Evolutionary conservation across 805 yeast genomes (phyloP).

Genomic region (Blastobotrys attinorum): DNA sequence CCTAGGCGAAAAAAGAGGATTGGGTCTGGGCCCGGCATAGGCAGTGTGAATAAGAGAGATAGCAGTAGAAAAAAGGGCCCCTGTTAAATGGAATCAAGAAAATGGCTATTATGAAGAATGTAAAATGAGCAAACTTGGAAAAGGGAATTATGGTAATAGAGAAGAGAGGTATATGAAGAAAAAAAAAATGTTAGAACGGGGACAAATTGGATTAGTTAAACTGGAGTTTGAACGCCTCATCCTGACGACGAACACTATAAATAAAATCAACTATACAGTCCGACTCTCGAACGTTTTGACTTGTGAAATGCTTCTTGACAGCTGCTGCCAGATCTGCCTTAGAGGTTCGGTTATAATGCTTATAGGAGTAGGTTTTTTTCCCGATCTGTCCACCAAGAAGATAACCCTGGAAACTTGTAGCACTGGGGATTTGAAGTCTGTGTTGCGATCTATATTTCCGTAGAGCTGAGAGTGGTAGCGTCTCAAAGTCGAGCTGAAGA

Average conservation of each 20-base stretch:
- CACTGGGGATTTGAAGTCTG: slow-evolving; percentile 44
- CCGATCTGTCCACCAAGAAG: slow-evolving; percentile 68
- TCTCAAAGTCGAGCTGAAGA: slow-evolving; percentile 49
- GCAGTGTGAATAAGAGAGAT: too few species aligned
- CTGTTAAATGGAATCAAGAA: too few species aligned
- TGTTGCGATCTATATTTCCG: slow-evolving; percentile 61
- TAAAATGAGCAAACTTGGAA: background rate
- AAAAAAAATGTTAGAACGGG: slow-evolving; percentile 1
- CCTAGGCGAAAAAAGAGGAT: too few species aligned
- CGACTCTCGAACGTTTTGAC: slow-evolving; percentile 59
- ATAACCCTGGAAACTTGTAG: slow-evolving; percentile 62
- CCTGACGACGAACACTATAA: slow-evolving; percentile 73
- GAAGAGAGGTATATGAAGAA: slow-evolving; percentile 1
- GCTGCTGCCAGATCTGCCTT: slow-evolving; percentile 53
- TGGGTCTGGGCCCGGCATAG: too few species aligned
- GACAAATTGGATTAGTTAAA: slow-evolving; percentile 6
- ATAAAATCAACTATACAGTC: slow-evolving; percentile 84
- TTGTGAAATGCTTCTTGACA: slow-evolving; percentile 61
- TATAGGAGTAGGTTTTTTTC: slow-evolving; percentile 47
- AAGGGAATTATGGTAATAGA: slow-evolving; percentile 2
- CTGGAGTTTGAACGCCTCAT: slow-evolving; percentile 27
- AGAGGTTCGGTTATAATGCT: slow-evolving; percentile 37
- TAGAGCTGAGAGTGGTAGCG: slow-evolving; percentile 53
- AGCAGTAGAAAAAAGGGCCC: too few species aligned
- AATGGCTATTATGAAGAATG: too few species aligned